A percentile compares a stretch with the other conserved stretches of the same genome.
These are phyloP conservation scores for Aurinia saxatilis DNA, from an alignment of 345 rosid species.

Conservation along the genomic window DNA sequence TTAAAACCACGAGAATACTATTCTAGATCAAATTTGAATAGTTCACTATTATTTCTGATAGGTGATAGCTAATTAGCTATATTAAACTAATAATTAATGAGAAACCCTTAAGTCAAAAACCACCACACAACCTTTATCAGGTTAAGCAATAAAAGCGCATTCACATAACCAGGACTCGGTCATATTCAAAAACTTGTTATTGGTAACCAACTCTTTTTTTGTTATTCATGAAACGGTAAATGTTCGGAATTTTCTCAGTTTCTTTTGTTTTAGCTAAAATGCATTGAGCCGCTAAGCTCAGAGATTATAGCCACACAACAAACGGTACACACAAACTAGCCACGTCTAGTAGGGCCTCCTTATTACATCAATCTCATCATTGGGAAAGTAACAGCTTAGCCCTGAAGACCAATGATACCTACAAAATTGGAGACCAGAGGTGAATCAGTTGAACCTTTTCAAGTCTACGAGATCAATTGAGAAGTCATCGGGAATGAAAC, in stretches of 20 bases:
- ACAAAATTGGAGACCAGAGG: neutral
- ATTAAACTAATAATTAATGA: no score
- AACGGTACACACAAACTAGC: neutral
- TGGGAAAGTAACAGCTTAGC: constrained; percentile 9
- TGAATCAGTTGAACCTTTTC: neutral
- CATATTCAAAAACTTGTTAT: neutral
- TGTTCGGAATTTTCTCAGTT: neutral
- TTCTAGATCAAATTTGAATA: no score
- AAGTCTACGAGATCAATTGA: neutral
- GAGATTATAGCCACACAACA: constrained; percentile 1
- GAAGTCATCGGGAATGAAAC: neutral
- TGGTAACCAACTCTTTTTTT: neutral
- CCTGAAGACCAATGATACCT: constrained; percentile 34
- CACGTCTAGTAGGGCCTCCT: constrained; percentile 14
- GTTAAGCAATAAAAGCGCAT: no score
- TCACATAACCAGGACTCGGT: no score
- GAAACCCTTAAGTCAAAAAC: no score
- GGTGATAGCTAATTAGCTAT: no score
- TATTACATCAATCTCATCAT: constrained; percentile 14
- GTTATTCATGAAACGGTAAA: constrained; percentile 5
- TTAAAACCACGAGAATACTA: no score
- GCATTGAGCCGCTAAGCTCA: constrained; percentile 1
- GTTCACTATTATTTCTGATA: no score
- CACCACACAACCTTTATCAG: no score
- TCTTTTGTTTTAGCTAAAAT: neutral